A percentile compares a stretch with the other conserved stretches of the same genome.
Conservation (phyloP, 768 basidiomycete genomes). For the Leccinellum luteum region DNA sequence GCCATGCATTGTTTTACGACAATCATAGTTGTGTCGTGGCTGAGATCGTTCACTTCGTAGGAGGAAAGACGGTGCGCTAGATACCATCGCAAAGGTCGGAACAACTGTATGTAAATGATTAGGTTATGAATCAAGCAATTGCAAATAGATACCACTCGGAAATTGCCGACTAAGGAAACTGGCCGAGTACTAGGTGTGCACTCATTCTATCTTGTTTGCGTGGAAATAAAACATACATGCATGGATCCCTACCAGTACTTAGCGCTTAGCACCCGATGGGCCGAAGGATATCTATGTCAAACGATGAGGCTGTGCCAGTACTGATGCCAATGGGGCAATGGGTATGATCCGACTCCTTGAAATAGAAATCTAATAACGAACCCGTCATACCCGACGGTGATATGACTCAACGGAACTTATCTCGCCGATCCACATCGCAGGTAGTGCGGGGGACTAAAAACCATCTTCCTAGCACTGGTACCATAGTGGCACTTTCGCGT, state of each 20-base stretch:
- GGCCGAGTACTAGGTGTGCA: no score
- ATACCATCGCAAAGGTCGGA: not conserved
- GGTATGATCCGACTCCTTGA: not conserved
- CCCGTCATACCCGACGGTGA: not conserved
- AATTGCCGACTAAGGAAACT: no score
- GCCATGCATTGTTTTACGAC: constrained; percentile 1
- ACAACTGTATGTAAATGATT: not conserved
- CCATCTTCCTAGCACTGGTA: not conserved
- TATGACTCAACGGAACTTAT: not conserved
- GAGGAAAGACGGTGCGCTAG: not conserved
- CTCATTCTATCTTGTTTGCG: no score
- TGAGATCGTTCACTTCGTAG: constrained; percentile 5
- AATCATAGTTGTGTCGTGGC: not conserved
- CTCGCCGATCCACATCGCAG: not conserved
- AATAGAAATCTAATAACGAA: not conserved
- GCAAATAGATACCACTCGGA: not conserved
- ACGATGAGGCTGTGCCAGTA: not conserved
- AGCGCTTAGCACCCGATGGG: no score
- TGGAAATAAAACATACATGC: no score
- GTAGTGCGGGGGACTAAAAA: not conserved
- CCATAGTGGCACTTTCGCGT: not conserved
- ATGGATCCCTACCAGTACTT: no score
- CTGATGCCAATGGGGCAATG: no score
- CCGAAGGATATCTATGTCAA: no score
- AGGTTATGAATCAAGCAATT: not conserved